Percentiles rank a stretch among this genome's conserved stretches.
Conservation (phyloP, 148 eudicot genomes). For the Rhododendron simsii region DNA sequence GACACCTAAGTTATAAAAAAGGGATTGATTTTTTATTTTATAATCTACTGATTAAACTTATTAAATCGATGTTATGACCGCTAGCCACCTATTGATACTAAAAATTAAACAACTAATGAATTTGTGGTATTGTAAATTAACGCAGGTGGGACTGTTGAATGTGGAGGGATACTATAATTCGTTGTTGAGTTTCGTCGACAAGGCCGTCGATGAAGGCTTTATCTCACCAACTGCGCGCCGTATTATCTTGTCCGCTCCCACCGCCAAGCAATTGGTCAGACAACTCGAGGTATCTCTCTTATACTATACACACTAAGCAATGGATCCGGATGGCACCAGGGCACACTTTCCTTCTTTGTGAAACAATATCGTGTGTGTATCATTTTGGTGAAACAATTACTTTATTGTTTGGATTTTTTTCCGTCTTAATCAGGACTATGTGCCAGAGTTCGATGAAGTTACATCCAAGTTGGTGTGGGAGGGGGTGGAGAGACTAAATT, state of each 20-base stretch:
- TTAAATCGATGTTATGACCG: not conserved
- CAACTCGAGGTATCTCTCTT: constrained; percentile 69
- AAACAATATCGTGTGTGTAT: not conserved
- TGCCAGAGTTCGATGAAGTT: constrained; percentile 71
- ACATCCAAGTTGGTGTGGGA: constrained; percentile 80
- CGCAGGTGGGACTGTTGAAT: constrained; percentile 90
- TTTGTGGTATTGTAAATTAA: not conserved
- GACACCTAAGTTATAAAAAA: too few relatives aligned
- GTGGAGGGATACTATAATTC: constrained; percentile 91
- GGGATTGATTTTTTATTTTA: not conserved
- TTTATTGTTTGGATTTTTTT: not conserved
- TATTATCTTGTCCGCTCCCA: constrained; percentile 86
- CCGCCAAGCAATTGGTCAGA: constrained; percentile 69
- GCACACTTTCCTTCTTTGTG: too few relatives aligned
- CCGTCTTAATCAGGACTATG: constrained; percentile 49
- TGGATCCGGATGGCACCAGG: too few relatives aligned
- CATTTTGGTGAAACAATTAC: not conserved
- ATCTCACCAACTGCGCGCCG: constrained; percentile 79
- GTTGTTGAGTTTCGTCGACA: constrained; percentile 78
- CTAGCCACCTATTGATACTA: too few relatives aligned
- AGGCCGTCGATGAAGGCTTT: constrained; percentile 99
- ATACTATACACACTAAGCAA: too few relatives aligned
- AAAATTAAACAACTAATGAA: not conserved
- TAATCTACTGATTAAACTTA: not conserved
- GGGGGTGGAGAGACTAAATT: constrained; percentile 63